phyloP scores from a whole-genome alignment of 768 basidiomycete genomes.

The Hygrocybe coccinea region DNA sequence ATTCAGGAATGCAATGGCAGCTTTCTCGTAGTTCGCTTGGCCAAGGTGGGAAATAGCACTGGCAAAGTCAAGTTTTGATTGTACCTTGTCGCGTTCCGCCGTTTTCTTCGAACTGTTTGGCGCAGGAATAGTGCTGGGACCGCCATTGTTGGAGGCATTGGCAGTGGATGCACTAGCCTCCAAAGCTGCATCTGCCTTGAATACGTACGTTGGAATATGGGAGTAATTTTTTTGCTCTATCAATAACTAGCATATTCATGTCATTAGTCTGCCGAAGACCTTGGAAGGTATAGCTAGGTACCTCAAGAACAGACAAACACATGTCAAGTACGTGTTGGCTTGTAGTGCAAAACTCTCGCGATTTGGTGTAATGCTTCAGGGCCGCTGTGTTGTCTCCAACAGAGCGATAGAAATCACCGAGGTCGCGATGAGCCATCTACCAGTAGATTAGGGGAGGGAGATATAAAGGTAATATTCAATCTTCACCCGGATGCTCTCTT shows the following conservation, averaged over 20 bases:
- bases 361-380: slow-evolving; percentile 82
- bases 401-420: slow-evolving; percentile 73
- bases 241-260: slow-evolving; percentile 49
- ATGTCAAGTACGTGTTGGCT: slow-evolving; percentile 91
- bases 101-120: slow-evolving; percentile 42
- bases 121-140: slow-evolving; percentile 11
- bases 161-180: slow-evolving; percentile 48
- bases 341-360: slow-evolving; percentile 88
- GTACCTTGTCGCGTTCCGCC: slow-evolving; percentile 61
- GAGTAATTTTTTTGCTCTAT: slow-evolving; percentile 84
- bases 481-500: slow-evolving; percentile 91
- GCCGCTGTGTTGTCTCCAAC: slow-evolving; percentile 68
- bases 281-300: slow-evolving; percentile 23
- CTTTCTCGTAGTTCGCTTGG: slow-evolving; percentile 70
- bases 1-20: slow-evolving; percentile 67
- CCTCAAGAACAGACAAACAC: slow-evolving; percentile 80
- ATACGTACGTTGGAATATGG: slow-evolving; percentile 86
- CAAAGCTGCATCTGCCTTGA: slow-evolving; percentile 91
- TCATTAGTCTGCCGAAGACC: neutral
- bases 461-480: neutral
- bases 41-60: slow-evolving; percentile 72
- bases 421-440: slow-evolving; percentile 90
- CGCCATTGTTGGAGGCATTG: slow-evolving; percentile 18
- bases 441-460: neutral
- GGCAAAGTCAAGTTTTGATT: slow-evolving; percentile 78